Conservation (phyloP, 495 filamentous ascomycete species). For the Penicillium cinerascens region DNA sequence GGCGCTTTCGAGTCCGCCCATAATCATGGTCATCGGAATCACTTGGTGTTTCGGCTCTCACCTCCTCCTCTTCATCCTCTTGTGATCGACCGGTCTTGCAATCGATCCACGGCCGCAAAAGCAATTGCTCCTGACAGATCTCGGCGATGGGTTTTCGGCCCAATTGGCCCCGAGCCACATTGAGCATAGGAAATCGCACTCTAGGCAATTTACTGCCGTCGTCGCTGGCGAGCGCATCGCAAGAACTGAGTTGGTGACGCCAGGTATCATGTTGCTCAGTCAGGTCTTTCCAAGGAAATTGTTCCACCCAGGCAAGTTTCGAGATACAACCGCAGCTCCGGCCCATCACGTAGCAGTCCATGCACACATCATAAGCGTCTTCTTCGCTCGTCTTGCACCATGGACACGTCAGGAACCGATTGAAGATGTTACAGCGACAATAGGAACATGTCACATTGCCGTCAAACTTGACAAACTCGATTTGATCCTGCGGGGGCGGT, state of each 20-base stretch:
- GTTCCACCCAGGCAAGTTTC: slow-evolving; percentile 83
- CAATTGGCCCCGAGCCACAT: slow-evolving; percentile 56
- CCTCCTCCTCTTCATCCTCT: neutral
- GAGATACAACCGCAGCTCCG: slow-evolving; percentile 86
- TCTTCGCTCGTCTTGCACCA: slow-evolving; percentile 64
- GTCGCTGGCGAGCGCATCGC: slow-evolving; percentile 42
- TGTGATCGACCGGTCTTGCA: slow-evolving; percentile 34
- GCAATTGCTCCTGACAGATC: slow-evolving; percentile 84
- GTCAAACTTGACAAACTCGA: slow-evolving; percentile 74
- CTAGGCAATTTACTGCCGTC: slow-evolving; percentile 50
- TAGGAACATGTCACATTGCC: slow-evolving; percentile 93
- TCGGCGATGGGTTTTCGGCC: slow-evolving; percentile 77
- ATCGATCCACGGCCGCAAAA: slow-evolving; percentile 63
- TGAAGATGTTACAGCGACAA: slow-evolving; percentile 95
- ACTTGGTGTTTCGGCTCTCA: slow-evolving; percentile 6
- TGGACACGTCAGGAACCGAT: slow-evolving; percentile 89
- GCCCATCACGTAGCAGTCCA: slow-evolving; percentile 95
- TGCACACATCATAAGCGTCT: slow-evolving; percentile 88
- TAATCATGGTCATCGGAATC: slow-evolving; percentile 17
- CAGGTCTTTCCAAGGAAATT: slow-evolving; percentile 82
- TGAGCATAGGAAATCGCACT: slow-evolving; percentile 54
- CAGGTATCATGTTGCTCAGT: slow-evolving; percentile 74
- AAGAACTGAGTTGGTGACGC: slow-evolving; percentile 64
- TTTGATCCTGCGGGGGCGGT: slow-evolving; percentile 52
- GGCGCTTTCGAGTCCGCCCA: slow-evolving; percentile 43